phyloP scores from a whole-genome alignment of 176 grass and related monocot species.

The Lolium multiflorum region DNA sequence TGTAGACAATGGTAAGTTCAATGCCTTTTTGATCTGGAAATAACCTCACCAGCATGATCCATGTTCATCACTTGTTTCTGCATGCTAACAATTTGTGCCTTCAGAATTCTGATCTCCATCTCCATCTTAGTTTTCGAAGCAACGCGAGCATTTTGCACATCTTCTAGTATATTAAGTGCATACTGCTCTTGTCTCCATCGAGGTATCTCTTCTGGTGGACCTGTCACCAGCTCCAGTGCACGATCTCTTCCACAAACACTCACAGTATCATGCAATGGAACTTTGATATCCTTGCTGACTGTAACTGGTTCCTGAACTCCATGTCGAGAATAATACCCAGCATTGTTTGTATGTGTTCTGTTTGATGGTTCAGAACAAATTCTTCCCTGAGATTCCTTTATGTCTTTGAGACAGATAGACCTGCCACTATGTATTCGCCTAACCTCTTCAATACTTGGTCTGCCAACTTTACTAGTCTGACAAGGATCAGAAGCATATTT shows the following conservation, averaged over 20 bases:
- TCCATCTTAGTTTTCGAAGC: conserved; percentile 47
- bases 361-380: conserved; percentile 46
- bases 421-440: conserved; percentile 43
- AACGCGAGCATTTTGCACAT: conserved; percentile 50
- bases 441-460: conserved; percentile 52
- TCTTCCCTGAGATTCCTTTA: conserved; percentile 47
- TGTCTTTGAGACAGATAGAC: conserved; percentile 47
- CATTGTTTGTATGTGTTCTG: conserved; percentile 34
- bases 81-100: conserved; percentile 55
- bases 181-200: conserved; percentile 59
- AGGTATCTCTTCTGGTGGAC: conserved; percentile 49
- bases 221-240: conserved; percentile 37
- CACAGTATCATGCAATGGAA: conserved; percentile 36
- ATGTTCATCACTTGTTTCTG: conserved; percentile 52
- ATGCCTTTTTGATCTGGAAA: conserved; percentile 52
- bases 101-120: conserved; percentile 56
- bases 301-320: conserved; percentile 43
- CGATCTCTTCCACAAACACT: conserved; percentile 45
- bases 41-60: conserved; percentile 42
- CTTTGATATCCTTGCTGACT: conserved; percentile 50
- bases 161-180: conserved; percentile 53
- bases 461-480: conserved; percentile 43
- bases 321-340: conserved; percentile 37
- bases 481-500: conserved; percentile 35
- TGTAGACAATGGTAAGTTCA: conserved; percentile 25